These are phyloP conservation scores for Fusarium denticulatum DNA, from an alignment of 2,329 filamentous ascomycete genomes.

Conservation along the genomic window DNA sequence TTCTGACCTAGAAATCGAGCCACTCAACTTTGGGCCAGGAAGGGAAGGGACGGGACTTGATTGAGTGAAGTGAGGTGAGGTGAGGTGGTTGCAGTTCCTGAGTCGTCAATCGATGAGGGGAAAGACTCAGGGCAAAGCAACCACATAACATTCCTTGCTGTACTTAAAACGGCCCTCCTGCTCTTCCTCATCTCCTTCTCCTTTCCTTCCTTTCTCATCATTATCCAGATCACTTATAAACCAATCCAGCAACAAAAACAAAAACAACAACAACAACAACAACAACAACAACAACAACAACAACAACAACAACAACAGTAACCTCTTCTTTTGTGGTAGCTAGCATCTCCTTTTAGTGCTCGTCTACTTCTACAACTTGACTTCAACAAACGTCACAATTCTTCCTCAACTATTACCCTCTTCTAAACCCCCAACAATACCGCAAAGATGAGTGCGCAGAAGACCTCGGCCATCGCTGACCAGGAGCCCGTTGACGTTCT, in stretches of 20 bases:
- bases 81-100: slow-evolving; percentile 31
- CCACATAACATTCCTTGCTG: slow-evolving; percentile 28
- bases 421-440: slow-evolving; percentile 40
- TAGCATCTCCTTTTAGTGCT: slow-evolving; percentile 25
- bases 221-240: slow-evolving; percentile 33
- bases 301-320: slow-evolving; percentile 34
- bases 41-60: slow-evolving; percentile 13
- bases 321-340: slow-evolving; percentile 8
- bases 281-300: slow-evolving; percentile 40
- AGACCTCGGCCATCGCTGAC: slow-evolving; percentile 67
- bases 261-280: slow-evolving; percentile 40
- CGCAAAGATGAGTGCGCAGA: slow-evolving; percentile 65
- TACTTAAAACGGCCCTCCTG: slow-evolving; percentile 41
- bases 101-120: slow-evolving; percentile 37
- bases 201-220: slow-evolving; percentile 39
- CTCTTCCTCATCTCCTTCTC: slow-evolving; percentile 34
- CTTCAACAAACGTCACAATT: slow-evolving; percentile 29
- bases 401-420: slow-evolving; percentile 35
- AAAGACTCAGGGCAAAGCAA: slow-evolving; percentile 27
- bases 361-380: slow-evolving; percentile 20
- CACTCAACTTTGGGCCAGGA: slow-evolving; percentile 26
- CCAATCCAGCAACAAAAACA: slow-evolving; percentile 38
- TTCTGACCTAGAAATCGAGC: slow-evolving; percentile 33
- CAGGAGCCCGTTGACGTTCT: slow-evolving; percentile 68
- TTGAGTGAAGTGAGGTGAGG: slow-evolving; percentile 13